These are phyloP conservation scores for Pluteus cervinus DNA, from an alignment of 768 basidiomycete species.

Conservation along the genomic window DNA sequence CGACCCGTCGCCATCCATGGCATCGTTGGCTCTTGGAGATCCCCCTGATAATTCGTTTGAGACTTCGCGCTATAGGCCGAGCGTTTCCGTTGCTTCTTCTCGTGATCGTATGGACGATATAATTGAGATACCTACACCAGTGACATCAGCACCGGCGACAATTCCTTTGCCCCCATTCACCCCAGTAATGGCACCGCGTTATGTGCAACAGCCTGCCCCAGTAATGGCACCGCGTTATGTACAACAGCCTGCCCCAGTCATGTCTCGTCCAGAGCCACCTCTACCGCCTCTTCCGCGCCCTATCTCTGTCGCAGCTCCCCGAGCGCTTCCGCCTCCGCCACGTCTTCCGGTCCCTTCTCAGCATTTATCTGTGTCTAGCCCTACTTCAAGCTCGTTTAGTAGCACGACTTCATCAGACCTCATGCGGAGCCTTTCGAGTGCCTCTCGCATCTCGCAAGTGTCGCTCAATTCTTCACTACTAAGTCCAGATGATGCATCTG, in stretches of 20 bases:
- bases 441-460: slow-evolving; percentile 38
- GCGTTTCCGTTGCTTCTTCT: slow-evolving; percentile 40
- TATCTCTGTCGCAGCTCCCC: slow-evolving; percentile 13
- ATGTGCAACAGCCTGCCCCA: slow-evolving; percentile 13
- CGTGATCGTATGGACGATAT: slow-evolving; percentile 33
- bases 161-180: slow-evolving; percentile 32
- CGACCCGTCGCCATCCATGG: slow-evolving; percentile 60
- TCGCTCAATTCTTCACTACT: slow-evolving; percentile 35
- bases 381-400: slow-evolving; percentile 27
- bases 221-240: no score
- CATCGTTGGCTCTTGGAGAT: slow-evolving; percentile 50
- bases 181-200: no score
- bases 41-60: slow-evolving; percentile 62
- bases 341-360: slow-evolving; percentile 28
- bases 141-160: no score
- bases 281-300: slow-evolving; percentile 30
- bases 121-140: no score
- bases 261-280: slow-evolving; percentile 28
- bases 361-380: slow-evolving; percentile 21
- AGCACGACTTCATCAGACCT: slow-evolving; percentile 38
- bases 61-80: slow-evolving; percentile 68
- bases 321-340: slow-evolving; percentile 22
- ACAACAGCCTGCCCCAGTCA: slow-evolving; percentile 17
- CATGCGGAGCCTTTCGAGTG: slow-evolving; percentile 22
- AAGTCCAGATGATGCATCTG: slow-evolving; percentile 17